Conservation (phyloP, 75 land plant species). For the Cryptomeria japonica region DNA sequence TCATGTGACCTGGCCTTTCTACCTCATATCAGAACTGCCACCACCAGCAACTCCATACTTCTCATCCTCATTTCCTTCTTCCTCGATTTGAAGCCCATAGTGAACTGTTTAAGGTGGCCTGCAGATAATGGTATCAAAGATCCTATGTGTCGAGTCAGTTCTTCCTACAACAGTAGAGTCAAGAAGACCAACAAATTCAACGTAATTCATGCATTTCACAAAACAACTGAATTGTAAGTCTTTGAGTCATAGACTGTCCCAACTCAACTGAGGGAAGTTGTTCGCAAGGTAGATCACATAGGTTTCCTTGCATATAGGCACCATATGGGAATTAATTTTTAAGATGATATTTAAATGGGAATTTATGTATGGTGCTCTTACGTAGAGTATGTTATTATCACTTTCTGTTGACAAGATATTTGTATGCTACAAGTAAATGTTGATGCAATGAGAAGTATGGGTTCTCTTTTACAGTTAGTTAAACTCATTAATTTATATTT, state of each 20-base stretch:
- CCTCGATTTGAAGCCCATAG: too few relatives aligned
- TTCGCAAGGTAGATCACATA: not conserved
- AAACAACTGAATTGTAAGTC: not conserved
- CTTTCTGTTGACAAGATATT: not conserved
- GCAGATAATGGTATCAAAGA: too few relatives aligned
- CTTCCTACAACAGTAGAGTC: too few relatives aligned
- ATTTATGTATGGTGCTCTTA: not conserved
- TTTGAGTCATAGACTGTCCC: not conserved
- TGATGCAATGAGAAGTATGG: not conserved
- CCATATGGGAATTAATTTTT: not conserved
- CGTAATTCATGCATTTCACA: not conserved
- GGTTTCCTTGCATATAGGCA: not conserved
- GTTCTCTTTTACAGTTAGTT: not conserved
- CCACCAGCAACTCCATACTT: too few relatives aligned
- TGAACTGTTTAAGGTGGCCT: too few relatives aligned
- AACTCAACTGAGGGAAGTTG: not conserved
- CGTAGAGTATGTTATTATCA: not conserved
- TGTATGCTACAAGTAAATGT: not conserved
- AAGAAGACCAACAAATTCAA: not conserved
- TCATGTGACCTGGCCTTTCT: too few relatives aligned
- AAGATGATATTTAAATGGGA: not conserved
- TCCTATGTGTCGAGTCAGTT: too few relatives aligned
- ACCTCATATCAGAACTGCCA: too few relatives aligned
- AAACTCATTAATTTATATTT: not conserved
- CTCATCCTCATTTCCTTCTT: too few relatives aligned